A percentile compares a stretch with the other conserved stretches of the same genome.
Evolutionary conservation across 768 basidiomycete genomes (phyloP).

Genomic region (Suillus spraguei): DNA sequence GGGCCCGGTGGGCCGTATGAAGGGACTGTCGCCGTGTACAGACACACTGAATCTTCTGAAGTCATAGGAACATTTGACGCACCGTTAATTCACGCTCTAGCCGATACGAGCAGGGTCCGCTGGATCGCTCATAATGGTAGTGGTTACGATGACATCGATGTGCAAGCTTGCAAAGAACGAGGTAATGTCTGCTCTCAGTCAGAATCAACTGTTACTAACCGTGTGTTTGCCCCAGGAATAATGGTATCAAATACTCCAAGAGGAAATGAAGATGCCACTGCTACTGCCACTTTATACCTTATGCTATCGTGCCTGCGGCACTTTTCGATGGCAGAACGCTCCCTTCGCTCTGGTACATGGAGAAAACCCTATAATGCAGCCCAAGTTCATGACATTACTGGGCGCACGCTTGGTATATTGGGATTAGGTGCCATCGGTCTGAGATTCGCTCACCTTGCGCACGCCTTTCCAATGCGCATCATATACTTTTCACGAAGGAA

Average conservation of each 20-base stretch:
- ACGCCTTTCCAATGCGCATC: conserved; percentile 83
- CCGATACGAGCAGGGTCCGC: conserved; percentile 53
- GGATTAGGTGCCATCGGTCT: conserved; percentile 73
- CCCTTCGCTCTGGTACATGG: conserved; percentile 54
- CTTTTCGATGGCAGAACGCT: conserved; percentile 62
- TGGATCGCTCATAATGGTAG: conserved; percentile 90
- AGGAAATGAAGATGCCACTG: conserved; percentile 85
- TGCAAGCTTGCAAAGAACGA: conserved; percentile 67
- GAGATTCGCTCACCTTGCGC: conserved; percentile 65
- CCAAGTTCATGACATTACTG: conserved; percentile 59
- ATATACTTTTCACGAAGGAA: conserved; percentile 61
- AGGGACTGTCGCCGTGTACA: conserved; percentile 71
- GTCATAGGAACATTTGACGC: conserved; percentile 76
- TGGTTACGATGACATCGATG: conserved; percentile 84
- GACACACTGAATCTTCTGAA: conserved; percentile 64
- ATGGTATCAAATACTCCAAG: conserved; percentile 81
- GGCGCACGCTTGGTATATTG: conserved; percentile 65
- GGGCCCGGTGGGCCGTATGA: conserved; percentile 70
- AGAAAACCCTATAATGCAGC: conserved; percentile 51
- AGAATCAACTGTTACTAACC: conserved; percentile 2
- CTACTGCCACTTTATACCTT: conserved; percentile 79
- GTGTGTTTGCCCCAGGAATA: conserved; percentile 49
- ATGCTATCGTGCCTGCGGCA: conserved; percentile 72
- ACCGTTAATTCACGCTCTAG: conserved; percentile 66
- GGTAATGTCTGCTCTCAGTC: conserved; percentile 40